These are phyloP conservation scores for Parachaetomium inaequale DNA, from an alignment of 495 filamentous ascomycete species.

Conservation along the genomic window DNA sequence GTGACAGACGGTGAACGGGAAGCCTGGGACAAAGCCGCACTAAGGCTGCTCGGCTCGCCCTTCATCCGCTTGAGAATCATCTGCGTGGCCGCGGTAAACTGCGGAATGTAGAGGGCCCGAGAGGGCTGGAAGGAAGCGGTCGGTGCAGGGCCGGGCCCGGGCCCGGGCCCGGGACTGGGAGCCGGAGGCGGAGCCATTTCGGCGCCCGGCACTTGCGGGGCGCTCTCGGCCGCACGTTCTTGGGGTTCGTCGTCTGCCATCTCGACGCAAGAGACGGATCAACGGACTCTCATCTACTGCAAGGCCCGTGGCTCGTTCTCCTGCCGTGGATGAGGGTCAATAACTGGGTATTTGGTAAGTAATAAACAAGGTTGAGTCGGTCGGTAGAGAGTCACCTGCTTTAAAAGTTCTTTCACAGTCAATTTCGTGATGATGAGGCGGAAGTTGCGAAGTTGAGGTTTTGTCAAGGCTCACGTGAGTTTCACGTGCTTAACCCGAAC, in stretches of 20 bases:
- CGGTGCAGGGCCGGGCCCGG: conserved; percentile 12
- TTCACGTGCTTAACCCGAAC: conserved; percentile 23
- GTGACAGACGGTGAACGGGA: conserved; percentile 26
- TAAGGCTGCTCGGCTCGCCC: conserved; percentile 37
- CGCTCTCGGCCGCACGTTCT: not conserved
- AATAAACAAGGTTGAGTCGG: not conserved
- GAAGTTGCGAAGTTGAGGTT: not conserved
- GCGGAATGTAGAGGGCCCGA: conserved; percentile 45
- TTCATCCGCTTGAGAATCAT: conserved; percentile 56
- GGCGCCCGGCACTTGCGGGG: not conserved
- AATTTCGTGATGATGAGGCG: no score
- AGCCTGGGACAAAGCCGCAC: conserved; percentile 35
- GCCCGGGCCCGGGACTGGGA: not conserved
- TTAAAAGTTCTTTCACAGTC: not conserved
- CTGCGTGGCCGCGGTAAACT: conserved; percentile 54
- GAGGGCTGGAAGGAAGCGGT: conserved; percentile 21
- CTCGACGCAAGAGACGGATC: not conserved
- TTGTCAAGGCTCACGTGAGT: conserved; percentile 12
- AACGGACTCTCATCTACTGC: no score
- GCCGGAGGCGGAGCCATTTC: not conserved
- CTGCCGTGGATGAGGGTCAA: not conserved
- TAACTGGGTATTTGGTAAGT: not conserved
- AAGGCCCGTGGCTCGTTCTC: not conserved
- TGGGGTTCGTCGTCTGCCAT: not conserved
- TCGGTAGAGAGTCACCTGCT: not conserved